Percentiles rank a stretch among this genome's conserved stretches.
Conservation (phyloP, 2,329 filamentous ascomycete genomes). For the Emmonsiellopsis sp. region DNA sequence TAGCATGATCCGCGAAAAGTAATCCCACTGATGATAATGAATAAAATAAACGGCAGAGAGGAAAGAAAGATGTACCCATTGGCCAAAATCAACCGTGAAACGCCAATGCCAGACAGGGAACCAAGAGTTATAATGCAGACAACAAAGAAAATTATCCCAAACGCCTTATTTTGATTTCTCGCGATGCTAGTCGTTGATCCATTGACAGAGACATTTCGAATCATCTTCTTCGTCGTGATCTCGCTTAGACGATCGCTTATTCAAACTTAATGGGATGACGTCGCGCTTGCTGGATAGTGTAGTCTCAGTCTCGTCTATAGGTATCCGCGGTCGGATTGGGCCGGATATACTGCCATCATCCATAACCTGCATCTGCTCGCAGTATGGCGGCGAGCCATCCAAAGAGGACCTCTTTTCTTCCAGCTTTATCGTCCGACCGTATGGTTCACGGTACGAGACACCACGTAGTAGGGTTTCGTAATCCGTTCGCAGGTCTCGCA, state of each 20-base stretch:
- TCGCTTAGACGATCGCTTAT: neutral
- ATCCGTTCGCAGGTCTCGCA: conserved; percentile 14
- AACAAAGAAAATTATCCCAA: neutral
- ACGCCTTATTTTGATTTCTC: conserved; percentile 2
- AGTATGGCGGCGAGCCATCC: conserved; percentile 45
- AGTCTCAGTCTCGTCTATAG: conserved; percentile 12
- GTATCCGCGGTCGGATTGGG: neutral
- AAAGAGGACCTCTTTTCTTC: conserved; percentile 51
- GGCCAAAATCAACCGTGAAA: neutral
- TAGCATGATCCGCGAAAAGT: neutral
- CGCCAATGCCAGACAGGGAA: no score
- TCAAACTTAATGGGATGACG: neutral
- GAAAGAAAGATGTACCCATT: neutral
- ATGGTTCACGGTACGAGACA: neutral
- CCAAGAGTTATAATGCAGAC: no score
- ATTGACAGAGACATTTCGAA: conserved; percentile 10
- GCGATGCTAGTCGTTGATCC: conserved; percentile 7
- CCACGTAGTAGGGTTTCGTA: conserved; percentile 5
- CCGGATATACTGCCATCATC: conserved; percentile 37
- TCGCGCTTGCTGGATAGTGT: conserved; percentile 1
- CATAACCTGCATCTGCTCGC: conserved; percentile 55
- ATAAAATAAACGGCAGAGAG: neutral
- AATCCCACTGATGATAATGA: neutral
- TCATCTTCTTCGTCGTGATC: neutral
- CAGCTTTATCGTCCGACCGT: conserved; percentile 50